Conservation (phyloP, 192 early-diverging fungal genomes). For the Podila horticola region DNA sequence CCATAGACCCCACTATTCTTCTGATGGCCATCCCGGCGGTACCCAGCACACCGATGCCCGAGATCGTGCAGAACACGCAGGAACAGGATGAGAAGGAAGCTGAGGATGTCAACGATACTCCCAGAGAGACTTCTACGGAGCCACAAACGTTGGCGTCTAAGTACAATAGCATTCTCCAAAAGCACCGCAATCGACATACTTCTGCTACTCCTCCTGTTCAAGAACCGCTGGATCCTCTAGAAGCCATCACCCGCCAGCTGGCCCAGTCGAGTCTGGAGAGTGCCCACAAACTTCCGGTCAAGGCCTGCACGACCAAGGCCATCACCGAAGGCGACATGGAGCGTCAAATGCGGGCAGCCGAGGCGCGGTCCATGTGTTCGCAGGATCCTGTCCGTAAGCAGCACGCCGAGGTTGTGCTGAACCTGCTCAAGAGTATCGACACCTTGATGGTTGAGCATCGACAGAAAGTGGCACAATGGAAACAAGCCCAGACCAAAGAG, state of each 20-base stretch:
- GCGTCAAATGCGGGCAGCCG: constrained; percentile 22
- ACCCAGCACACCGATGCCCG: constrained; percentile 10
- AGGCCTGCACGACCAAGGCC: constrained; percentile 13
- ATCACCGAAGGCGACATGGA: constrained; percentile 24
- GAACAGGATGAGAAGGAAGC: neutral
- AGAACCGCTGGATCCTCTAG: constrained; percentile 17
- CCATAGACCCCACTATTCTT: constrained; percentile 13
- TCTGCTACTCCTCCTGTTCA: neutral
- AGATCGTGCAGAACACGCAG: neutral
- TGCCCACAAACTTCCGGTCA: constrained; percentile 3
- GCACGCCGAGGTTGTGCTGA: constrained; percentile 38
- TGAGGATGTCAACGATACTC: neutral
- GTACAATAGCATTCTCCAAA: constrained; percentile 11
- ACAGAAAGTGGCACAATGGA: constrained; percentile 23
- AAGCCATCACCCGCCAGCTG: constrained; percentile 42
- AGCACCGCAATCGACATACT: constrained; percentile 17
- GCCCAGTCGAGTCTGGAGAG: constrained; percentile 17
- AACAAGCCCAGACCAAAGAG: constrained; percentile 8
- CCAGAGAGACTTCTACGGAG: neutral
- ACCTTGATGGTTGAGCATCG: constrained; percentile 35
- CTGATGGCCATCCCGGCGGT: constrained; percentile 14
- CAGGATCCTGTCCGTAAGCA: constrained; percentile 38
- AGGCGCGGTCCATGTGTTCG: constrained; percentile 27
- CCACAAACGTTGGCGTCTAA: constrained; percentile 1
- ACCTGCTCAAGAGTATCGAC: constrained; percentile 40